Conservation (phyloP, 2,329 filamentous ascomycete genomes). For the Pezizomycotina sp. region DNA sequence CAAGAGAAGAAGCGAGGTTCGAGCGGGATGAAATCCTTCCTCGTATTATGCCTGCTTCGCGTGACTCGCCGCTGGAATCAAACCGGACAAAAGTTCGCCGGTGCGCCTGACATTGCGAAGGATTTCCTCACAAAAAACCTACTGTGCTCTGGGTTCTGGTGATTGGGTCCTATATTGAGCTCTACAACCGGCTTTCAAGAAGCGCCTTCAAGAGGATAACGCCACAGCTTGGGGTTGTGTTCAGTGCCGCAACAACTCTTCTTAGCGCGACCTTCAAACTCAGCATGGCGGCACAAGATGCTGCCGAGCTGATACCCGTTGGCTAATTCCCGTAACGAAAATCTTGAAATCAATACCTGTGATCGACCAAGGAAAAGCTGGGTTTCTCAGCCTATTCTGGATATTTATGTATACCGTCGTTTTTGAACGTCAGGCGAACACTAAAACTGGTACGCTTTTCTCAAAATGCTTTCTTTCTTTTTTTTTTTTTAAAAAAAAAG, state of each 20-base stretch:
- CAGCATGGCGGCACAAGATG: conserved; percentile 71
- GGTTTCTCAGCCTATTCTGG: conserved; percentile 19
- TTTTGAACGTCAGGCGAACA: conserved; percentile 10
- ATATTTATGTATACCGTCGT: conserved; percentile 31
- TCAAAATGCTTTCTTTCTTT: not conserved
- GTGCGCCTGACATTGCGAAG: conserved; percentile 73
- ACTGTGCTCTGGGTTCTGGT: conserved; percentile 59
- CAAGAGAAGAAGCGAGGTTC: conserved; percentile 29
- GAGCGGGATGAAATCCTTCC: conserved; percentile 26
- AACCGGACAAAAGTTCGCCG: conserved; percentile 88
- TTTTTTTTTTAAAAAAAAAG: not conserved
- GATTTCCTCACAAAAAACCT: conserved; percentile 48
- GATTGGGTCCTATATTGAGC: conserved; percentile 48
- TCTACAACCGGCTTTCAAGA: conserved; percentile 36
- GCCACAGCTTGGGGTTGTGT: too few species aligned
- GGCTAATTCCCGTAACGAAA: conserved; percentile 29
- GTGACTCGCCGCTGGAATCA: conserved; percentile 77
- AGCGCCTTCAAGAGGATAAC: too few species aligned
- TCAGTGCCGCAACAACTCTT: too few species aligned
- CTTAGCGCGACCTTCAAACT: conserved; percentile 71
- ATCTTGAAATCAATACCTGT: conserved; percentile 32
- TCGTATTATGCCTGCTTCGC: conserved; percentile 46
- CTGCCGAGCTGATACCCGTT: conserved; percentile 55
- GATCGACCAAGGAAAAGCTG: conserved; percentile 32
- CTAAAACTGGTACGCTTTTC: not conserved